Evolutionary conservation across 1,139 yeast species (phyloP).

Genomic region (Taiozyma onychis): DNA sequence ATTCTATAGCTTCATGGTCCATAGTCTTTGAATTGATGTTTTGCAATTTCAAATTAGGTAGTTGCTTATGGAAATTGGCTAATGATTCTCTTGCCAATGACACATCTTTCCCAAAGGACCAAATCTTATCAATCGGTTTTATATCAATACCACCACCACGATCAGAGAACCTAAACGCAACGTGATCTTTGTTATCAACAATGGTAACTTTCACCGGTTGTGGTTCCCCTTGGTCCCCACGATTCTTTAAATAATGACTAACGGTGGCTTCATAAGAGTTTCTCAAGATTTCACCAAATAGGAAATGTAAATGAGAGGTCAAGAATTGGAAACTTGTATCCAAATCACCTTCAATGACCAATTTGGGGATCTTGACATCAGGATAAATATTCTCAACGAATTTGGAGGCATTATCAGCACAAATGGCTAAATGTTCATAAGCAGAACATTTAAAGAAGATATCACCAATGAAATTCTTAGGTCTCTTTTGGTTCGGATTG

Average conservation of each 20-base stretch:
- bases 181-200: constrained; percentile 58
- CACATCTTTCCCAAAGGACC: constrained; percentile 80
- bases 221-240: constrained; percentile 25
- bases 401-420: constrained; percentile 45
- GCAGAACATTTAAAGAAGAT: constrained; percentile 79
- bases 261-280: constrained; percentile 82
- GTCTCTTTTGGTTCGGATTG: constrained; percentile 36
- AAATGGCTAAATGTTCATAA: constrained; percentile 54
- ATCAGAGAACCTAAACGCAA: constrained; percentile 76
- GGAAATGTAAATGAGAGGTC: constrained; percentile 79
- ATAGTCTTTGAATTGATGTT: not conserved
- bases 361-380: constrained; percentile 61
- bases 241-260: constrained; percentile 33
- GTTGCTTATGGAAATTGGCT: constrained; percentile 51
- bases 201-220: constrained; percentile 68
- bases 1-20: constrained; percentile 10
- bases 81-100: constrained; percentile 50
- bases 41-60: constrained; percentile 45
- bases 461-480: constrained; percentile 77
- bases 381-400: constrained; percentile 46
- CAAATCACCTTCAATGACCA: constrained; percentile 61
- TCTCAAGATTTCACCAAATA: constrained; percentile 80
- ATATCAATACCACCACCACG: constrained; percentile 81
- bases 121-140: constrained; percentile 53
- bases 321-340: constrained; percentile 71